Evolutionary conservation across 176 grass and related monocot species (phyloP).

Genomic region (Oryza glumipatula): DNA sequence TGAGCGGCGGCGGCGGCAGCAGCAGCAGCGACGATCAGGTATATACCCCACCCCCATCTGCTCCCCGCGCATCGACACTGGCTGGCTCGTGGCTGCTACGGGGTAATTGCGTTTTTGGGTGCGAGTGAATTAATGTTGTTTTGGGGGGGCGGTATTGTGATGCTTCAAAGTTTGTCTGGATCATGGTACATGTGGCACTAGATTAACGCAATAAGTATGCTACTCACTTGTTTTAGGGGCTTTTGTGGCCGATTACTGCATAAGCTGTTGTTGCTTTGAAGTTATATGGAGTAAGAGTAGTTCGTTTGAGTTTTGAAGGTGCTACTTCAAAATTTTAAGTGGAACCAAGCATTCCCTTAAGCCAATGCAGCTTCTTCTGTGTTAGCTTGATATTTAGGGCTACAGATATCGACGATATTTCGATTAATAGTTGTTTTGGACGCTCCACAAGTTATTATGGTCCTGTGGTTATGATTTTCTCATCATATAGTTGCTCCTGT

Average conservation of each 20-base stretch:
- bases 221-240: neutral
- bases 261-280: neutral
- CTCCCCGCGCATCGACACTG: slow-evolving; percentile 10
- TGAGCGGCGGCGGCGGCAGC: slow-evolving; percentile 35
- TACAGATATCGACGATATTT: neutral
- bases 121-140: slow-evolving; percentile 9
- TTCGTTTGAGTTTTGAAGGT: too few relatives aligned
- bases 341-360: neutral
- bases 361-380: neutral
- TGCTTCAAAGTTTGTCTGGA: neutral
- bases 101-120: slow-evolving; percentile 18
- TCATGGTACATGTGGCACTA: neutral
- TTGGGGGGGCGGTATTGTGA: slow-evolving; percentile 36
- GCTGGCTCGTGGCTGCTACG: neutral
- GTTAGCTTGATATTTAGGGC: neutral
- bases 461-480: neutral
- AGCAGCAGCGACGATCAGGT: slow-evolving; percentile 42
- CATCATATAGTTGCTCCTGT: slow-evolving; percentile 8
- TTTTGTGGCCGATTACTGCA: neutral
- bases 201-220: neutral
- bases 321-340: neutral
- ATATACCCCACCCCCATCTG: neutral
- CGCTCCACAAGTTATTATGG: neutral
- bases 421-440: neutral
- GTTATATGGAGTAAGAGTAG: neutral